Evolutionary conservation across 2,329 filamentous ascomycete genomes (phyloP), one percentile per base, ranked within the genome.

Genomic region (Apiospora pterosperma): DNA sequence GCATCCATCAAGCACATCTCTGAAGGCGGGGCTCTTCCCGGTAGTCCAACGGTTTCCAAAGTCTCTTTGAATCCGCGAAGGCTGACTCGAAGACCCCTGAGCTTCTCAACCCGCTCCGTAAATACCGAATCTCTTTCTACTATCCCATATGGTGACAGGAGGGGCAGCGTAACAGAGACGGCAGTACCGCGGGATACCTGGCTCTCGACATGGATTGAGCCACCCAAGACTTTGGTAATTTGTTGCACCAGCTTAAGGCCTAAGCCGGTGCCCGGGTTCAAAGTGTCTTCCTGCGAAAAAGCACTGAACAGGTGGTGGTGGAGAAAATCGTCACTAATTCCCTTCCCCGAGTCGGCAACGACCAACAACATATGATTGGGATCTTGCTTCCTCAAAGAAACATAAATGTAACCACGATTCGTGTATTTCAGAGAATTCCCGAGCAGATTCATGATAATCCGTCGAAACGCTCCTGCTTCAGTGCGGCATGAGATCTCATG

Each of bases 371-470:
- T 21, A n/a, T 63, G 16, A 14, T 63, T 63, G 7, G 36, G n/a
- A 11, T 41, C 61, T 34, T 62, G 42, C 23, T 52, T 62, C 48
- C 28, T 55, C 16, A 55, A n/a, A 8, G 48, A 55, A 55, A 55
- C 48, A 34, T 55, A 55, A n/a, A 55, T 55, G 28, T 55, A 66
- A 1, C 77, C 77, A 2, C 61, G 55, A 1, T 63, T 63, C 0
- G 86, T 89, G 65, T 88, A 89, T 68, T 89, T 89, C 67, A 89
- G 78, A 0, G 87, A 80, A 69, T 89, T 89, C 7, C 85, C 84
- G 42, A 88, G 82, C 0, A 89, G 66, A 52, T 89, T 89, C 84
- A 88, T 87, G 25, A 89, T 77, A 31, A 89, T 83, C 1, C 85
- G 80, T 5, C 79, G 74, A 7, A 80, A 65, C 0, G 79, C 78